phyloP scores from a whole-genome alignment of 2,329 filamentous ascomycete genomes.

The Colletotrichum agaves region DNA sequence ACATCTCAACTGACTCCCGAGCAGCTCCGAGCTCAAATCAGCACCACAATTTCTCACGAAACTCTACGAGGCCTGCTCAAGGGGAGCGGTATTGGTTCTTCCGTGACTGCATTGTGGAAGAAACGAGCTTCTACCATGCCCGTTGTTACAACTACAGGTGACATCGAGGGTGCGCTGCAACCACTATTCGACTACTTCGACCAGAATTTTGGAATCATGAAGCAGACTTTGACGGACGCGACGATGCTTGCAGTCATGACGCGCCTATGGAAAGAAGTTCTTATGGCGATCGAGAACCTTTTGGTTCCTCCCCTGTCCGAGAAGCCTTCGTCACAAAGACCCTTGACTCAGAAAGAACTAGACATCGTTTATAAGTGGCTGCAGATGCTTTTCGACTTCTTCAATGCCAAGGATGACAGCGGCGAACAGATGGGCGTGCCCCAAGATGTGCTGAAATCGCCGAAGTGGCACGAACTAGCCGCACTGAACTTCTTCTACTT shows the following conservation, averaged over 20 bases:
- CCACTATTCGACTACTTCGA: conserved; percentile 95
- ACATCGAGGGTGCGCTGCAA: conserved; percentile 83
- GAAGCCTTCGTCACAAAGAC: conserved; percentile 87
- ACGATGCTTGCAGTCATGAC: conserved; percentile 99
- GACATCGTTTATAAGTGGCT: conserved; percentile 97
- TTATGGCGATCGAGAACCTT: conserved; percentile 89
- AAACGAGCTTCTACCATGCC: conserved; percentile 63
- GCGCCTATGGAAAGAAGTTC: conserved; percentile 95
- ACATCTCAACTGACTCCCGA: conserved; percentile 38
- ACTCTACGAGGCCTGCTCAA: conserved; percentile 81
- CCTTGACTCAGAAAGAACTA: conserved; percentile 86
- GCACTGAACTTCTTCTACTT: conserved; percentile 99
- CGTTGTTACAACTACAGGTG: conserved; percentile 72
- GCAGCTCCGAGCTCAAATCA: conserved; percentile 92
- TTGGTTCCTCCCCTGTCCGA: conserved; percentile 95
- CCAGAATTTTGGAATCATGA: conserved; percentile 99
- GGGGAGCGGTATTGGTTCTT: conserved; percentile 74
- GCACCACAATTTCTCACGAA: conserved; percentile 84
- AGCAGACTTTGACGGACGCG: conserved; percentile 90
- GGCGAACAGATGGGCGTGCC: conserved; percentile 88
- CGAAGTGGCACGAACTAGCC: conserved; percentile 97
- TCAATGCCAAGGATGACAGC: conserved; percentile 90
- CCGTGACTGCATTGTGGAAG: conserved; percentile 76
- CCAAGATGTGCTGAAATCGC: conserved; percentile 90
- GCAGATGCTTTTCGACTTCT: conserved; percentile 90